Conservation (phyloP, 805 yeast species). For the Suhomyces sp. region DNA sequence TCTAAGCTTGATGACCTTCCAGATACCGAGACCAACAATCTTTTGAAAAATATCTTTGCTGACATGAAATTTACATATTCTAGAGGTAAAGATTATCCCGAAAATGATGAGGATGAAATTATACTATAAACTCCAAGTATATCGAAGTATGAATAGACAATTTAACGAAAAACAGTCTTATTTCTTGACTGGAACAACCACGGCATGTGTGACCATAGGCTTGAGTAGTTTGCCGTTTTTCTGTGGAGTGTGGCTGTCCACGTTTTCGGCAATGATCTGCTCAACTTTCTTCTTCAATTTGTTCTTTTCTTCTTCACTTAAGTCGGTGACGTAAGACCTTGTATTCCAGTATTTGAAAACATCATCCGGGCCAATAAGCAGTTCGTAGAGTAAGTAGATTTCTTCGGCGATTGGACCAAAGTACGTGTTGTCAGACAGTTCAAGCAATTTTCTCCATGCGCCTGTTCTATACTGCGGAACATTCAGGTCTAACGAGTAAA, state of each 20-base stretch:
- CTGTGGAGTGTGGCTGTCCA: background rate
- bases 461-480: constrained; percentile 59
- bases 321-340: constrained; percentile 50
- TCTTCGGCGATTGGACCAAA: constrained; percentile 38
- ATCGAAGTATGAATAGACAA: background rate
- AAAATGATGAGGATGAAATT: background rate
- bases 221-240: constrained; percentile 7
- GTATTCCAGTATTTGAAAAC: constrained; percentile 54
- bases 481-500: constrained; percentile 34
- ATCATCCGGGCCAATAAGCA: constrained; percentile 26
- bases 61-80: background rate
- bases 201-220: constrained; percentile 14
- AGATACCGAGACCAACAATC: background rate
- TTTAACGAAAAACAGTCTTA: background rate
- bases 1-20: background rate
- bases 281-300: constrained; percentile 30
- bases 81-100: background rate
- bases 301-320: constrained; percentile 35
- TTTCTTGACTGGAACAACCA: constrained; percentile 5
- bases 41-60: background rate
- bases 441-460: constrained; percentile 44
- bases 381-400: constrained; percentile 25
- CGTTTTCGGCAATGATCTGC: constrained; percentile 11
- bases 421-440: constrained; percentile 17
- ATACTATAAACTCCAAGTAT: background rate